phyloP scores from a whole-genome alignment of 768 basidiomycete genomes.

The Gloeophyllum trabeum region DNA sequence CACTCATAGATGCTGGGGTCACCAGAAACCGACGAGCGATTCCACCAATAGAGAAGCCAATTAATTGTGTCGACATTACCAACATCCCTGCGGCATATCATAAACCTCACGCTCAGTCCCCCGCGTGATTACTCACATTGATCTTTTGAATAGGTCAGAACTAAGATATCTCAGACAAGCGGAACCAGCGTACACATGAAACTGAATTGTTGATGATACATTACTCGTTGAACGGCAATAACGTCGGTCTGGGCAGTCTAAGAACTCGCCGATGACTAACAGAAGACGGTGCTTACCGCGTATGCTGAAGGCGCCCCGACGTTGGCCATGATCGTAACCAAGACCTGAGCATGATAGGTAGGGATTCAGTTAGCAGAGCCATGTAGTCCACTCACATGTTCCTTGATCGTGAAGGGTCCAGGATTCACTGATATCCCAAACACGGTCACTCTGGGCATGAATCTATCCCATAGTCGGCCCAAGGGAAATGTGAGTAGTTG shows the following conservation, averaged over 20 bases:
- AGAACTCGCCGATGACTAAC: not conserved
- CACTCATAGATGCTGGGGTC: conserved; percentile 20
- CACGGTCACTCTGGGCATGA: conserved; percentile 38
- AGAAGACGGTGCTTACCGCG: conserved; percentile 24
- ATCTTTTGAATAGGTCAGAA: not conserved
- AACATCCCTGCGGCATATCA: conserved; percentile 18
- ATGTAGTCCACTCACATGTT: conserved; percentile 40
- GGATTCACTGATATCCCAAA: conserved; percentile 60
- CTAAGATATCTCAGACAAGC: not conserved
- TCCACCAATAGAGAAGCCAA: conserved; percentile 21
- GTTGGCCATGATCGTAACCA: conserved; percentile 49
- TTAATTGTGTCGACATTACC: conserved; percentile 17
- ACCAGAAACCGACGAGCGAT: conserved; percentile 24
- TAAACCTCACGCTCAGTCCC: too few relatives aligned
- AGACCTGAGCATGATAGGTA: not conserved
- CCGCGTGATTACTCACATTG: too few relatives aligned
- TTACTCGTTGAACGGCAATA: conserved; percentile 66
- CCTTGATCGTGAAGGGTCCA: conserved; percentile 71
- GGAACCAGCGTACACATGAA: conserved; percentile 45
- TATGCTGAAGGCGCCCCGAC: conserved; percentile 55
- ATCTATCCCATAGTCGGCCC: conserved; percentile 54
- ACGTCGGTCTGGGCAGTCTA: conserved; percentile 44
- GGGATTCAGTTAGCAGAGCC: not conserved
- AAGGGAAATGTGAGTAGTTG: conserved; percentile 62
- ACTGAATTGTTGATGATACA: conserved; percentile 51